A percentile compares a stretch with the other conserved stretches of the same genome.
phyloP scores from a whole-genome alignment of 352 stramenopile species.

The Thalassiosira ordinaria region DNA sequence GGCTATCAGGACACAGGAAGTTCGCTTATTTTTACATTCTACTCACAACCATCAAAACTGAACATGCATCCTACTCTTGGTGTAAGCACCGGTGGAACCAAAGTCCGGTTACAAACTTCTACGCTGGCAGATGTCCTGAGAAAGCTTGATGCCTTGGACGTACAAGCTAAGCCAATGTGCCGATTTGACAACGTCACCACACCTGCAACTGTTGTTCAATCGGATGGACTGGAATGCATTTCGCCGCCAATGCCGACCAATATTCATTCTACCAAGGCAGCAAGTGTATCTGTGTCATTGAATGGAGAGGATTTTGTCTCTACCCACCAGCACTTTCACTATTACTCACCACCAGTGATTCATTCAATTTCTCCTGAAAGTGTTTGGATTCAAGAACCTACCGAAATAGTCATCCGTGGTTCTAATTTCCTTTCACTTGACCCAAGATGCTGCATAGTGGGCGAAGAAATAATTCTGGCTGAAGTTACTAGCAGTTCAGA shows the following conservation, averaged over 20 bases:
- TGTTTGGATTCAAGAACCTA: conserved; percentile 5
- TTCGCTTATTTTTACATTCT: conserved; percentile 18
- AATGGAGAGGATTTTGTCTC: conserved; percentile 41
- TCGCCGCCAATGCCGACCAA: conserved; percentile 1
- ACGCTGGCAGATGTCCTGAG: conserved; percentile 12
- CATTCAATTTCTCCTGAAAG: conserved; percentile 14
- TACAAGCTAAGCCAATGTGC: conserved; percentile 23
- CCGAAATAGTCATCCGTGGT: conserved; percentile 22
- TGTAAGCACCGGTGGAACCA: conserved; percentile 27
- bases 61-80: conserved; percentile 25
- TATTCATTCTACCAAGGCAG: conserved; percentile 11
- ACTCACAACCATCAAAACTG: conserved; percentile 14
- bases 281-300: conserved; percentile 17
- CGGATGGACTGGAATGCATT: conserved; percentile 18
- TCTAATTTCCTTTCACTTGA: conserved; percentile 30
- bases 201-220: conserved; percentile 5
- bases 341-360: conserved; percentile 25
- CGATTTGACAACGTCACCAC: conserved; percentile 15
- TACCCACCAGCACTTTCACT: conserved; percentile 24
- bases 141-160: neutral
- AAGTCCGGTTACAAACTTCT: conserved; percentile 7
- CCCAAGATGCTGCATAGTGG: conserved; percentile 15
- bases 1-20: neutral
- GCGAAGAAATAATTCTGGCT: conserved; percentile 12
- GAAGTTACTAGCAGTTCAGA: conserved; percentile 27